Evolutionary conservation across 1,139 yeast genomes (phyloP), one percentile per base, ranked within the genome.

Genomic region (Yamadazyma trypodendri): DNA sequence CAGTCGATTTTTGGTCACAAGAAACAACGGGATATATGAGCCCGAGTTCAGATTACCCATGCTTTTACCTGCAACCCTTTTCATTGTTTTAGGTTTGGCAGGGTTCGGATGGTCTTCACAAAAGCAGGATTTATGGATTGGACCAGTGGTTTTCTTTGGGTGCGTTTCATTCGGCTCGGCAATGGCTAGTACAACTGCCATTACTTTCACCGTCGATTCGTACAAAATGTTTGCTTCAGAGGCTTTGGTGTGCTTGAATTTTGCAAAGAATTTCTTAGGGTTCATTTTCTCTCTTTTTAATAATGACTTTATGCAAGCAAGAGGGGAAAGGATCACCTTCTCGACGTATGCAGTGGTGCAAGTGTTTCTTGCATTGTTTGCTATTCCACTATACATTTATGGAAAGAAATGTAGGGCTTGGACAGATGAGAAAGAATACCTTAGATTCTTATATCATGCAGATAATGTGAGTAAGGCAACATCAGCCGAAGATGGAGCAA

Each of bases 31-130:
- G 2, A 56, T 75, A 11, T 79, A 78, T 54, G 85, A 79, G 58
- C 84, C 85, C 2, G 85, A 79, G 52, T 78, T 72, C 50, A 64
- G 85, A 32, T 60, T 79, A 29, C 41, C 77, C 14, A 77, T 79
- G 83, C 59, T 77, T 24, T 36, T 74, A 6, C 81, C 82, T 1
- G 47, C 81, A 6, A 51, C 81, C 0, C 60, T 75, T 16, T 54
- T 75, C 29, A 64, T 74, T 32, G 45, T 56, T n/a, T 46, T 64
- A 34, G 85, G 84, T 2, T 59, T 79, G 36, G 71, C 79, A 66
- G 84, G 84, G 2, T 79, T 75, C 50, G 85, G 85, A 2, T 79
- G 84, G 84, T 63, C 81, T 2, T 55, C 79, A 1, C 55, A 63
- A 23, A 65, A 52, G 1, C 49, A 64, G 15, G 79, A 77, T 51